These are phyloP conservation scores for Phialophora verrucosa DNA, from an alignment of 2,329 filamentous ascomycete genomes.

Conservation along the genomic window DNA sequence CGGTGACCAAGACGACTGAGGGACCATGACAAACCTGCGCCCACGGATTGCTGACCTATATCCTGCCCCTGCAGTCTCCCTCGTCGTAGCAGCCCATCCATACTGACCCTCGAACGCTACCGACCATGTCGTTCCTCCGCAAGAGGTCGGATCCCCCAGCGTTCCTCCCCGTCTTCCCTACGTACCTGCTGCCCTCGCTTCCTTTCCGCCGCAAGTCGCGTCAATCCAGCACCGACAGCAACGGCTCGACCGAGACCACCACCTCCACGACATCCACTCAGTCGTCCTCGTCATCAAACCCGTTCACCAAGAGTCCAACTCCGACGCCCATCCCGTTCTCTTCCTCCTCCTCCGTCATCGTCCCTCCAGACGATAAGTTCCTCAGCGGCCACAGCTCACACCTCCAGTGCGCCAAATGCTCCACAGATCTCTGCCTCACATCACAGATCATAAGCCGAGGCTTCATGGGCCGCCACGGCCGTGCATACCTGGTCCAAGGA, in stretches of 20 bases:
- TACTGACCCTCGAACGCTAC: neutral
- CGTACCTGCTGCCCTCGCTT: slow-evolving; percentile 57
- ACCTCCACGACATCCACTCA: slow-evolving; percentile 33
- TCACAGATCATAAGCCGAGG: slow-evolving; percentile 68
- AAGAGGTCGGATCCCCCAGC: slow-evolving; percentile 32
- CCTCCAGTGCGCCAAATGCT: slow-evolving; percentile 65
- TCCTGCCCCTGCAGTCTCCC: neutral
- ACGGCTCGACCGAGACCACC: slow-evolving; percentile 44
- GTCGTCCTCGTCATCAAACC: slow-evolving; percentile 35
- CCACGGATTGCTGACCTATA: slow-evolving; percentile 6
- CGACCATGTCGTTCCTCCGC: slow-evolving; percentile 38
- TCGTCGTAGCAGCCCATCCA: neutral
- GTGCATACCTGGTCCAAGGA: slow-evolving; percentile 64
- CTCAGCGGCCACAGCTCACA: slow-evolving; percentile 58
- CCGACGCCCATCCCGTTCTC: slow-evolving; percentile 31
- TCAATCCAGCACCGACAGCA: slow-evolving; percentile 49
- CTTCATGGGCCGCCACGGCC: slow-evolving; percentile 68
- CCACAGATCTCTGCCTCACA: slow-evolving; percentile 63
- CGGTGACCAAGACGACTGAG: slow-evolving; percentile 2
- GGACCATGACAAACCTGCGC: slow-evolving; percentile 7
- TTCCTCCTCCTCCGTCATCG: slow-evolving; percentile 26
- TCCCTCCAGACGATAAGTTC: slow-evolving; percentile 45
- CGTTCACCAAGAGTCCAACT: slow-evolving; percentile 34
- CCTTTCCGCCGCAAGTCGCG: slow-evolving; percentile 52
- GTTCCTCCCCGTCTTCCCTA: slow-evolving; percentile 54